These are phyloP conservation scores for Purshia tridentata DNA, from an alignment of 306 rosid species.

Conservation along the genomic window DNA sequence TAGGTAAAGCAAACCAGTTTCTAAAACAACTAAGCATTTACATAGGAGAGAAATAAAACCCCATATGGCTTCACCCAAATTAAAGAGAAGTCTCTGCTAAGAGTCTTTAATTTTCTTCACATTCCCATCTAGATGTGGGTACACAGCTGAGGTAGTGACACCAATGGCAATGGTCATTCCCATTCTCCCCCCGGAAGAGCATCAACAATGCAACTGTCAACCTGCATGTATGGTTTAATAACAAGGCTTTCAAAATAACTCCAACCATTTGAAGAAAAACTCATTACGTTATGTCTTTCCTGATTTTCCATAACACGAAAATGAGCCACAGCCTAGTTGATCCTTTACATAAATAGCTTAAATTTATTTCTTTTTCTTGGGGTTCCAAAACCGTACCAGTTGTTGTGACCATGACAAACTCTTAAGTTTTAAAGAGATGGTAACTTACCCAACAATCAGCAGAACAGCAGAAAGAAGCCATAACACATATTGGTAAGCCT, in stretches of 20 bases:
- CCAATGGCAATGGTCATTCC: slow-evolving; percentile 73
- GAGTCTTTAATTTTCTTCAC: slow-evolving; percentile 33
- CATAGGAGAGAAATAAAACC: not conserved
- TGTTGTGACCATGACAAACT: no score
- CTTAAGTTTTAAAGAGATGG: no score
- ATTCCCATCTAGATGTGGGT: slow-evolving; percentile 71
- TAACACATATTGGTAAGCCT: slow-evolving; percentile 64
- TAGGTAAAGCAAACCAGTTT: not conserved
- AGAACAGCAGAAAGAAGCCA: slow-evolving; percentile 57
- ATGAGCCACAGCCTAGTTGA: no score
- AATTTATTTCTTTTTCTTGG: no score
- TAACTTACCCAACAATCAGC: slow-evolving; percentile 60
- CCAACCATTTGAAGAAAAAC: not conserved
- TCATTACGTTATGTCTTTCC: no score
- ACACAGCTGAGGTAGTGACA: slow-evolving; percentile 69
- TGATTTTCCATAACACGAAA: no score
- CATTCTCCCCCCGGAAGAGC: slow-evolving; percentile 59
- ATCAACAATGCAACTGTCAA: slow-evolving; percentile 52
- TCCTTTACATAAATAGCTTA: no score
- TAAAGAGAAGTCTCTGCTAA: not conserved
- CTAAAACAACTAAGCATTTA: not conserved
- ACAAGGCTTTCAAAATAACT: not conserved
- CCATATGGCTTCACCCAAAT: not conserved
- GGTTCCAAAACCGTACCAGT: no score
- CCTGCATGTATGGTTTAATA: slow-evolving; percentile 33